Evolutionary conservation across 371 early-diverging fungal genomes (phyloP).

Genomic region (Mortierella sp.): DNA sequence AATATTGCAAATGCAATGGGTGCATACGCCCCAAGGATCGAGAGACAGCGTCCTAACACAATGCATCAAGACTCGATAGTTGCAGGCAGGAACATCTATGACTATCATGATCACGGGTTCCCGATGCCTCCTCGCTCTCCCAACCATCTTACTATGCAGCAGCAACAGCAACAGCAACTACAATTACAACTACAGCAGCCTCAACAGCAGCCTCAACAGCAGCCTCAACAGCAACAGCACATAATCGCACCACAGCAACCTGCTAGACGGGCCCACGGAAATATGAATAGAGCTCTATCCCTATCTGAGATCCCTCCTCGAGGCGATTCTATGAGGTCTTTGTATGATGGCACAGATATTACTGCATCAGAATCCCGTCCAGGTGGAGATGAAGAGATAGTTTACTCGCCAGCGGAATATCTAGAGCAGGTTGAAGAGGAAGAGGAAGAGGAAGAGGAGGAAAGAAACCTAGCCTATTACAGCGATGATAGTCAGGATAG

Average conservation of each 20-base stretch:
- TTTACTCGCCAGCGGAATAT: neutral
- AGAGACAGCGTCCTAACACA: neutral
- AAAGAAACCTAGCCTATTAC: slow-evolving; percentile 3
- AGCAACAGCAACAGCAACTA: slow-evolving; percentile 1
- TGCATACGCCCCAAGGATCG: neutral
- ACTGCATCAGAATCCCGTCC: slow-evolving; percentile 7
- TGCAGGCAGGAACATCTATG: neutral
- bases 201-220: slow-evolving; percentile 14
- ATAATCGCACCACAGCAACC: neutral
- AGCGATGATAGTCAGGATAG: slow-evolving; percentile 2
- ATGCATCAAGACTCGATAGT: slow-evolving; percentile 3
- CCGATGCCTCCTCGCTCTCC: neutral
- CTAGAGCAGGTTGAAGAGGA: neutral
- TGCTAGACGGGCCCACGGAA: neutral
- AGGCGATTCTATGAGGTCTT: slow-evolving; percentile 7
- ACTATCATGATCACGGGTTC: slow-evolving; percentile 3
- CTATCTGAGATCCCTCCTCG: slow-evolving; percentile 12
- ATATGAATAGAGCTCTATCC: neutral
- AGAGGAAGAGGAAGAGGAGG: slow-evolving; percentile 13
- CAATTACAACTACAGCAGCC: slow-evolving; percentile 17
- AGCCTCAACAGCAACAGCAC: neutral
- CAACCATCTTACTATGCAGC: neutral
- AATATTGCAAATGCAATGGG: neutral
- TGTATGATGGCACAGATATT: neutral
- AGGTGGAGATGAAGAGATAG: neutral